Evolutionary conservation across 345 rosid species (phyloP), one percentile per base, ranked within the genome.

Genomic region (Camelina sativa): DNA sequence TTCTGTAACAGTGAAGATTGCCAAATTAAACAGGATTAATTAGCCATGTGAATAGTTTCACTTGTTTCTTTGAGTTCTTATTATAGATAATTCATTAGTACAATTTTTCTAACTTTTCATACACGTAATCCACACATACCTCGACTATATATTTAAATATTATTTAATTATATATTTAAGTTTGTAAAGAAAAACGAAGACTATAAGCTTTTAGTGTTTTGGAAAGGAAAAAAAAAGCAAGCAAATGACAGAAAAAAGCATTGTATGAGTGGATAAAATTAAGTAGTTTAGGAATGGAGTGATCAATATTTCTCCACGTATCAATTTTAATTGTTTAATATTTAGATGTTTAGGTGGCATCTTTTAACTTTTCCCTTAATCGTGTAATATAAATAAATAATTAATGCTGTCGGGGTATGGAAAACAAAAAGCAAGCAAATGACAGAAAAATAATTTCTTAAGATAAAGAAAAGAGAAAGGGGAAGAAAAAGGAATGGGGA

Each of bases 351-450:
- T 67, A 12, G 69, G 73, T 78, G 74, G 74, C 43, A 78, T 72
- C 73, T 72, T 66, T 65, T 51, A 71, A 59, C 69, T 72, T 72
- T 77, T 59, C 35, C 52, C 28, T 71, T 28, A 77, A 65, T 59
- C 77, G 59, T 66, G 59, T 67, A 53, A 59, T 72, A 67, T 78
- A 61, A 61, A 59, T 66, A 37, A 77, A 71, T 57, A 58, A 51
- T 34, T 35, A 60, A 30, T 7, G 70, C 20, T 78, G 74, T 78
- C 78, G 74, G 81, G 65, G 34, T 61, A 78, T 78, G 64, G 71
- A 67, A 72, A 67, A 78, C 81, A 78, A 72, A 78, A 78, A 67
- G 81, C 60, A 78, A 78, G 69, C 64, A 59, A 51, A 72, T 64
- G 68, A 40, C 76, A 71, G 34, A 47, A 67, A 57, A 44, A 38